phyloP scores from a whole-genome alignment of 2,329 filamentous ascomycete species.

The Xylariaceae sp. region DNA sequence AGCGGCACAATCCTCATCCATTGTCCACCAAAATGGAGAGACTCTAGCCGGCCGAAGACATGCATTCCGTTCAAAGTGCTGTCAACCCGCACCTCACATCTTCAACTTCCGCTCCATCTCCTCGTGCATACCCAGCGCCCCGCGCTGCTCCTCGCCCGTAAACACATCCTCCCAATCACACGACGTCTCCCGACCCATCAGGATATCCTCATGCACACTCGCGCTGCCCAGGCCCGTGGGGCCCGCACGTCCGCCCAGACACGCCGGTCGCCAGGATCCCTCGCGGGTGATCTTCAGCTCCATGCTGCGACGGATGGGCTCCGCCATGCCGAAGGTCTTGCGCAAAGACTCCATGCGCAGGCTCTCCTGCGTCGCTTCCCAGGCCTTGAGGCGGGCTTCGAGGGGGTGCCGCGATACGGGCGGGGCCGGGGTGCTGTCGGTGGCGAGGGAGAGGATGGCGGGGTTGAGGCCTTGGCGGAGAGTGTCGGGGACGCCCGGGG shows the following conservation, averaged over 20 bases:
- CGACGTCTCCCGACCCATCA: constrained; percentile 70
- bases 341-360: constrained; percentile 86
- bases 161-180: constrained; percentile 94
- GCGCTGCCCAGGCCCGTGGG: constrained; percentile 57
- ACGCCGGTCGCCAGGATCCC: constrained; percentile 73
- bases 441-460: constrained; percentile 29
- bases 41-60: neutral
- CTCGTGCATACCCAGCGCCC: constrained; percentile 70
- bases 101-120: constrained; percentile 92
- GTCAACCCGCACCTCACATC: constrained; percentile 48
- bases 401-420: constrained; percentile 79
- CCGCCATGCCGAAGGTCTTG: constrained; percentile 83
- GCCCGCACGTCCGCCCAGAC: constrained; percentile 57
- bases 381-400: constrained; percentile 80
- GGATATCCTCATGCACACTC: constrained; percentile 82
- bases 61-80: too few relatives aligned
- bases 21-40: neutral
- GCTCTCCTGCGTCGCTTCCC: constrained; percentile 82
- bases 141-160: constrained; percentile 68
- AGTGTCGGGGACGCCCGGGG: constrained; percentile 87
- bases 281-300: constrained; percentile 82
- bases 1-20: neutral
- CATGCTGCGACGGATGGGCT: constrained; percentile 90
- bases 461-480: constrained; percentile 77
- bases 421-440: neutral